Base-by-base conservation (phyloP, 176 grass and related monocot genomes). In the Themeda triandra region DNA sequence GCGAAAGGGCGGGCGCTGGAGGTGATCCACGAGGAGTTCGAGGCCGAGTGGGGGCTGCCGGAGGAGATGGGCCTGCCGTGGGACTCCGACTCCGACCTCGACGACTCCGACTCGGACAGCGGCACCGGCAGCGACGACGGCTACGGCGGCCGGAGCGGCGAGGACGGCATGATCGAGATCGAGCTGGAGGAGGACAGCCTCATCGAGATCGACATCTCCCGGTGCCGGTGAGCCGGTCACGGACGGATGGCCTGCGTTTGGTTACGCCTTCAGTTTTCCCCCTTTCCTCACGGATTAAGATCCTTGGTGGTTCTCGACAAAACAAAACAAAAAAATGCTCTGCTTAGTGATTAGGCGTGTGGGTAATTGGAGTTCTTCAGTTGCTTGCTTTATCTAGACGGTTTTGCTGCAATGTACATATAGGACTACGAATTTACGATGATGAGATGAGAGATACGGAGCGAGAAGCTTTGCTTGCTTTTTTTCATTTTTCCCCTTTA, bases 21-120 rank as follows among this genome's bases (percentile, higher is more conserved):
- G 86, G 90, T 92, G n/a, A 95, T 95, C 86, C 91, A 90, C 88
- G 93, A 95, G 80, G 93, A 95, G 71, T 88, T 88, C 90, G 93
- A 90, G 87, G 83, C 80, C 53, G 83, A 86, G 84, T 89, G 83
- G 79, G 80, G 76, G 0, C 71, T 71, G 7, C 80, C 84, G 29
- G 87, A 87, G 69, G 80, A 83, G 84, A 84, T 92, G 80, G 84
- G 80, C 41, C 76, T 89, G 27, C 21, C 74, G 28, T 92, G 80
- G 89, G 82, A 71, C 63, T 69, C 79, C 23, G 79, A 69, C 45
- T 69, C 78, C 19, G 78, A 48, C 76, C 9, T 5, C 76, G 58
- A 65, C 39, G 39, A 41, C 39, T 79, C 86, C 18, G 87, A 87
- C 21, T 77, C 76, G 1, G 91, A 87, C 11, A 82, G 71, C 70